Evolutionary conservation across 2,329 filamentous ascomycete genomes (phyloP).

Genomic region (Alternaria sp.): DNA sequence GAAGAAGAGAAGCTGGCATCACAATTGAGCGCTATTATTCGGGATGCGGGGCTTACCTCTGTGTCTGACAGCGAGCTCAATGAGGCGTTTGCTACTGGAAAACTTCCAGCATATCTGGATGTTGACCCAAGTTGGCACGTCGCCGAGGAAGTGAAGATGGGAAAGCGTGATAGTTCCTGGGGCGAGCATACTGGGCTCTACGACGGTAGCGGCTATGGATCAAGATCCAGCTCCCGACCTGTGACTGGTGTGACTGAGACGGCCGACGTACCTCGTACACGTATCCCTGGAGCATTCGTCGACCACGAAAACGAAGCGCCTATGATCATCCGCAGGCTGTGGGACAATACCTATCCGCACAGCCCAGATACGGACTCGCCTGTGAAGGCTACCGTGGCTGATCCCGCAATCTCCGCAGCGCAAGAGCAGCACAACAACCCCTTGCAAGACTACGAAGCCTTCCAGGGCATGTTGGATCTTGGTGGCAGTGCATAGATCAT

Average conservation of each 20-base stretch:
- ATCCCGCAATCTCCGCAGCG: background rate
- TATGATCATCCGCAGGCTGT: background rate
- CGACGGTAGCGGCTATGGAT: constrained; percentile 35
- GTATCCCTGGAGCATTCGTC: background rate
- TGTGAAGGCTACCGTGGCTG: background rate
- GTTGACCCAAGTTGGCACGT: background rate
- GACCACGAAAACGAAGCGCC: background rate
- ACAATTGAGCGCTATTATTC: background rate
- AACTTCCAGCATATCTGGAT: constrained; percentile 3
- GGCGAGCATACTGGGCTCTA: constrained; percentile 21
- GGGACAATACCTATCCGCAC: background rate
- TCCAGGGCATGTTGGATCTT: background rate
- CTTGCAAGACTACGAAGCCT: background rate
- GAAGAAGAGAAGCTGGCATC: constrained; percentile 1
- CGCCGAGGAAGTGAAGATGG: background rate
- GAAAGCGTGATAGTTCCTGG: constrained; percentile 3
- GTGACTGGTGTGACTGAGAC: constrained; percentile 1
- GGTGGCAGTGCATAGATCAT: background rate
- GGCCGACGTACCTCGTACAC: background rate
- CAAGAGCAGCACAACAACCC: background rate
- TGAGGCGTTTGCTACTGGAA: constrained; percentile 2
- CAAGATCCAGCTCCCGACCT: constrained; percentile 7
- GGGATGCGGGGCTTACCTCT: background rate
- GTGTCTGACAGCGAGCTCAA: background rate
- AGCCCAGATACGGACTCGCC: background rate